Evolutionary conservation across 352 stramenopile species (phyloP), one percentile per base, ranked within the genome.

Genomic region (Peronosclerospora sorghi): DNA sequence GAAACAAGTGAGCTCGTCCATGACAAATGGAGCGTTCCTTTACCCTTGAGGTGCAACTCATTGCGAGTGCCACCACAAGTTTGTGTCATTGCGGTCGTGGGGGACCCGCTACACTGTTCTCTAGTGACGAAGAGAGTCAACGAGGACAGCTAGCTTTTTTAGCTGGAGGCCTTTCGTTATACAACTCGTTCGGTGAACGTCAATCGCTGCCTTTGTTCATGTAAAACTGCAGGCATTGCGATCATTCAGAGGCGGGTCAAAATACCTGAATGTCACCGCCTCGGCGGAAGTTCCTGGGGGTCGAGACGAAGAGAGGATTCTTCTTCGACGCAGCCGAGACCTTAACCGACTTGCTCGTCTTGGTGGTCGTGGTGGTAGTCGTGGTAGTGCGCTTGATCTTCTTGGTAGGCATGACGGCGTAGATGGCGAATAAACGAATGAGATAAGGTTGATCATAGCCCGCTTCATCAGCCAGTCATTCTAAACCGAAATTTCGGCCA

Each of bases 231-330:
- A 41, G 42, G 20, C 43, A 13, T 46, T 35, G 29, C 52, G 42
- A 63, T 53, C 3, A 30, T 30, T 5, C 4, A 9, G 19, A 34
- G 45, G 56, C 17, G 37, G 45, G 51, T 65, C 51, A 62, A 59
- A 77, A 71, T 93, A 91, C 87, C 79, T 96, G 93, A 76, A 98
- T 87, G 62, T 96, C 88, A 64, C 94, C 87, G 52, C 96, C 96
- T 55, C 98, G 89, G 67, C 91, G 77, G 72, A 97, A 97, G 72
- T 90, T 97, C 60, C 95, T 95, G 50, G 93, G 93, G 39, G 69
- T 73, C 43, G 86, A 69, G 40, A 83, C 81, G 82, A 98, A 99
- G 40, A 99, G 80, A 15, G 96, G 96, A 68, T 93, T 55, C 54
- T 95, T 87, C 67, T 94, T 82, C 43, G 73, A 68, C 50, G 73